Conservation (phyloP, 257 asterid species). For the Solanum habrochaites region DNA sequence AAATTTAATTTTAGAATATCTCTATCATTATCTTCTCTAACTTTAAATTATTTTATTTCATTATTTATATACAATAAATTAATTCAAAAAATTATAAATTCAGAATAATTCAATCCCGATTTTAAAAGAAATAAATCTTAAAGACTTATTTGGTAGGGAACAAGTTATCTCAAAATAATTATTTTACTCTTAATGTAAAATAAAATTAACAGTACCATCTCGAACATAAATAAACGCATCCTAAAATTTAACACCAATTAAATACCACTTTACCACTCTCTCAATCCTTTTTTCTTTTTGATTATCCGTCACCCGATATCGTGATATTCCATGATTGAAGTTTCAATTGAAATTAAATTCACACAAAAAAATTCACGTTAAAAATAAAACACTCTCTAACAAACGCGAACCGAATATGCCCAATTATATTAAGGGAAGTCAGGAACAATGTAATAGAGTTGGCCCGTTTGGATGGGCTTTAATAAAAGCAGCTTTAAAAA, state of each 20-base stretch:
- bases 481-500: too few relatives aligned
- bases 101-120: not conserved
- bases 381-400: too few relatives aligned
- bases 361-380: rapidly evolving
- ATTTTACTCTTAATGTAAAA: not conserved
- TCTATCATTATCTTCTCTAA: not conserved
- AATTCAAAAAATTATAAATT: not conserved
- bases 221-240: not conserved
- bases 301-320: too few relatives aligned
- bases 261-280: not conserved
- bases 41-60: not conserved
- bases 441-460: not conserved
- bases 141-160: not conserved
- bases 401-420: not conserved
- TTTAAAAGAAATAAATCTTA: not conserved
- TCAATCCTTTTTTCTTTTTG: too few relatives aligned
- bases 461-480: too few relatives aligned
- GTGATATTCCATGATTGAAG: too few relatives aligned
- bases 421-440: not conserved
- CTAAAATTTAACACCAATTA: not conserved
- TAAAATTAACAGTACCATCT: not conserved
- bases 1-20: not conserved
- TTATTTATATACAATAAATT: not conserved
- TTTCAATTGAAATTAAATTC: too few relatives aligned
- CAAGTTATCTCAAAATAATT: rapidly evolving